Evolutionary conservation across 1,139 yeast species (phyloP).

Genomic region (Lodderomyces margitis): DNA sequence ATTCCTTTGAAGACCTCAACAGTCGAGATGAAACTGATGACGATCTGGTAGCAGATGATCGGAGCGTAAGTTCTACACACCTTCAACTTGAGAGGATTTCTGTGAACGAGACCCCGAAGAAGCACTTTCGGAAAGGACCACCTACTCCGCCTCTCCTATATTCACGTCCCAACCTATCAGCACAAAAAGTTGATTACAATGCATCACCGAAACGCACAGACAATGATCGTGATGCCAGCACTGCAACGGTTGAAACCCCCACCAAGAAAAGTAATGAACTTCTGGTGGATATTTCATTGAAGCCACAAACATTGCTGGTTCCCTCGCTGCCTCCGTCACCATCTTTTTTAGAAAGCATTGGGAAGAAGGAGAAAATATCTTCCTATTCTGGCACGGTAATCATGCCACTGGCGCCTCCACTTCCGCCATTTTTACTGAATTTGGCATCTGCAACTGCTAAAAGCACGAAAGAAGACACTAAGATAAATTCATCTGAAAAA

Average conservation of each 20-base stretch:
- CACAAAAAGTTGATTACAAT: neutral
- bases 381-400: neutral
- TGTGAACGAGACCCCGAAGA: neutral
- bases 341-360: conserved; percentile 5
- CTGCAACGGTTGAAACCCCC: neutral
- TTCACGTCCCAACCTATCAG: neutral
- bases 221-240: neutral
- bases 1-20: conserved; percentile 8
- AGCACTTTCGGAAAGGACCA: conserved; percentile 13
- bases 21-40: neutral
- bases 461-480: neutral
- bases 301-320: conserved; percentile 22
- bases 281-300: conserved; percentile 15
- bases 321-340: conserved; percentile 23
- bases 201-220: neutral
- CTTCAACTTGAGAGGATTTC: neutral
- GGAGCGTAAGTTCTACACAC: neutral
- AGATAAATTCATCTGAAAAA: neutral
- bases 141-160: conserved; percentile 22
- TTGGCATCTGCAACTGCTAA: no score
- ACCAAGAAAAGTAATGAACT: neutral
- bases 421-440: neutral
- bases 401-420: neutral
- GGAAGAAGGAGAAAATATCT: neutral
- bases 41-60: neutral